A percentile compares a stretch with the other conserved stretches of the same genome.
These are phyloP conservation scores for Aspergillus latus DNA, from an alignment of 2,329 filamentous ascomycete species.

Conservation along the genomic window DNA sequence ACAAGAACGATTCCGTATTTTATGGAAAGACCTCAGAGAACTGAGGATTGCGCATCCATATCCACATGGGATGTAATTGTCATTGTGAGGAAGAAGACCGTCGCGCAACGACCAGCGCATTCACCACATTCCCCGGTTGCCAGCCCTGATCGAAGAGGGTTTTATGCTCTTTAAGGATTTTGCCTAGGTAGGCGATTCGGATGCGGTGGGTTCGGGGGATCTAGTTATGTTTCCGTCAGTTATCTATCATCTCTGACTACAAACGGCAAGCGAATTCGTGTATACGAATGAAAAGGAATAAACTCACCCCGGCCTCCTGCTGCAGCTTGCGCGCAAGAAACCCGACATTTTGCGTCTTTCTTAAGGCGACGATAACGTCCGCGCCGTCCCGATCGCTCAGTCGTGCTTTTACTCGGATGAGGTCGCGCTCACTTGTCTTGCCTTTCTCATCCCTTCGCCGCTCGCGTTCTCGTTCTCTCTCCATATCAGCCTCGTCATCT, in stretches of 20 bases:
- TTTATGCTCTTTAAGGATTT: slow-evolving; percentile 68
- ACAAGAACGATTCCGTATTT: too few relatives aligned
- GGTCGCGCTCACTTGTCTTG: slow-evolving; percentile 57
- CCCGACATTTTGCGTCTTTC: slow-evolving; percentile 63
- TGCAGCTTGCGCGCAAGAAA: slow-evolving; percentile 63
- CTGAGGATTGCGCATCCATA: background rate
- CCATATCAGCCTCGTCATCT: background rate
- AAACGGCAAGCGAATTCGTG: background rate
- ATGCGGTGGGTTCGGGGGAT: slow-evolving; percentile 61
- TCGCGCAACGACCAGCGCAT: slow-evolving; percentile 64
- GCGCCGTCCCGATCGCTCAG: slow-evolving; percentile 64
- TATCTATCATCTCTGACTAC: background rate
- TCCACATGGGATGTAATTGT: background rate
- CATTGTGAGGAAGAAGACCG: slow-evolving; percentile 17
- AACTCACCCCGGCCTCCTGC: slow-evolving; percentile 62
- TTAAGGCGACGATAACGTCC: slow-evolving; percentile 62
- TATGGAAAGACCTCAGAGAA: too few relatives aligned
- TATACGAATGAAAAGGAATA: background rate
- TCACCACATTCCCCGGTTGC: slow-evolving; percentile 72
- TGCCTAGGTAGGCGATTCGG: slow-evolving; percentile 77
- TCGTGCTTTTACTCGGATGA: slow-evolving; percentile 60
- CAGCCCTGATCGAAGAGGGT: slow-evolving; percentile 70
- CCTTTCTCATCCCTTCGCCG: slow-evolving; percentile 58
- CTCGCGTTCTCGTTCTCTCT: slow-evolving; percentile 41
- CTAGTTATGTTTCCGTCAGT: slow-evolving; percentile 40